Base-by-base conservation (phyloP, 2,329 filamentous ascomycete genomes). In the Colletotrichum sp. region DNA sequence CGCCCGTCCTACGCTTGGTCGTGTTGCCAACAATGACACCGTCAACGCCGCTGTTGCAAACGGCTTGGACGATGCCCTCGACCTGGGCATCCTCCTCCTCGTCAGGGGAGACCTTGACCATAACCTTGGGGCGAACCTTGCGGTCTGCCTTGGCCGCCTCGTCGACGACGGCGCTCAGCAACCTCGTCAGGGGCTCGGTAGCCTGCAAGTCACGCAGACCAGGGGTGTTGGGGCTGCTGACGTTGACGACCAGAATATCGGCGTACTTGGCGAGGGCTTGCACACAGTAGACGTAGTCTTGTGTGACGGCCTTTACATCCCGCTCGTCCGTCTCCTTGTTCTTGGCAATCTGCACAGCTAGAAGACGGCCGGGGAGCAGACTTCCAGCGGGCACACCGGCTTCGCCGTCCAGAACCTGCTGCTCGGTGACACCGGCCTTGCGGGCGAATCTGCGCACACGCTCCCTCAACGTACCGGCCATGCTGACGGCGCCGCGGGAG, bases 61-160 rank as follows among this genome's bases (percentile, higher is more conserved):
- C 93, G 0, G 96, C 96, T 80, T 96, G 92, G 76, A 95, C 96
- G 72, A 99, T 98, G 10, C 96, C 97, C 57, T 93, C 90, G 77
- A 99, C 92, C 83, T 99, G 96, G 72, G 92, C 88, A 68, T 96
- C 93, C 24, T 94, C 92, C 83, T 98, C 95, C 86, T 99, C 97
- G 80, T 99, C 97, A 0, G 97, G 97, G 75, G 95, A 98, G 24
- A 99, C 96, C 88, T 99, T 99, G 81, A 99, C 97, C 95, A 99
- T 98, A 74, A 99, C 95, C 73, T 89, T 92, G 1, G 95, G 95
- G 81, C 93, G 95, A 1, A 89, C 91, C 83, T 92, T 94, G 79
- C 96, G 90, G 32, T 94, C 89, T 15, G 94, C 90, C 77, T 88
- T 88, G 79, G 91, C 88, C 1, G 96, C 96, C 71, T 96, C 95